These are phyloP conservation scores for Leucocoprinus birnbaumii DNA, from an alignment of 768 basidiomycete species.

Conservation along the genomic window DNA sequence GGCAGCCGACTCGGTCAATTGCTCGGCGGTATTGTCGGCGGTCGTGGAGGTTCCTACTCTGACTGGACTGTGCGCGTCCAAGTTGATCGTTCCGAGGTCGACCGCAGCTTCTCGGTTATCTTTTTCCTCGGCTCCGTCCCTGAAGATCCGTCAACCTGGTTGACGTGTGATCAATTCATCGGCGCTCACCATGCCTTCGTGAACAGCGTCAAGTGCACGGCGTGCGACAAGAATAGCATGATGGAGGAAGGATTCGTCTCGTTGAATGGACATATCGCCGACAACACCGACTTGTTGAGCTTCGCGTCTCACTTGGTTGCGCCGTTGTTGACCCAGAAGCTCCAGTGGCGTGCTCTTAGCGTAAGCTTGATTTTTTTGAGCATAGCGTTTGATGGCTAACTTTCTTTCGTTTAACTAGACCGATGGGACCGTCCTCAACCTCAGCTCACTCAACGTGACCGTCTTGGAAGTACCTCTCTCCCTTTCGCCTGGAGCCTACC, in stretches of 20 bases:
- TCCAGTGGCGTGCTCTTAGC: constrained; percentile 37
- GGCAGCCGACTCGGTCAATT: neutral
- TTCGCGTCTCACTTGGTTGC: constrained; percentile 28
- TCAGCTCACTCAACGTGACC: neutral
- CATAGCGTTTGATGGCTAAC: neutral
- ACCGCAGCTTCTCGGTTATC: constrained; percentile 39
- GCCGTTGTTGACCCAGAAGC: constrained; percentile 31
- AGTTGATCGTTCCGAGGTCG: constrained; percentile 40
- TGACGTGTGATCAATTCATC: constrained; percentile 29
- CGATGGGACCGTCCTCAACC: neutral
- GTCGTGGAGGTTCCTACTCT: constrained; percentile 13
- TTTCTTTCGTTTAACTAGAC: neutral
- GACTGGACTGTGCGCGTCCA: constrained; percentile 44
- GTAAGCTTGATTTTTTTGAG: neutral
- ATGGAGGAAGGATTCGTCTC: constrained; percentile 38
- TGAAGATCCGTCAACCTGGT: constrained; percentile 35
- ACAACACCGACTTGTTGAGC: constrained; percentile 21
- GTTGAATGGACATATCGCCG: constrained; percentile 28
- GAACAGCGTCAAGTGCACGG: constrained; percentile 14
- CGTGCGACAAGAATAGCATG: constrained; percentile 35
- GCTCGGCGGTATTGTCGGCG: neutral
- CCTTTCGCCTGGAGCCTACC: too few species aligned
- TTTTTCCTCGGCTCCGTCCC: constrained; percentile 45
- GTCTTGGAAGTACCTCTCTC: neutral
- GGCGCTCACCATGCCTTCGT: constrained; percentile 45